Base-by-base conservation (phyloP, 2,329 filamentous ascomycete genomes). In the Neurospora sp. region DNA sequence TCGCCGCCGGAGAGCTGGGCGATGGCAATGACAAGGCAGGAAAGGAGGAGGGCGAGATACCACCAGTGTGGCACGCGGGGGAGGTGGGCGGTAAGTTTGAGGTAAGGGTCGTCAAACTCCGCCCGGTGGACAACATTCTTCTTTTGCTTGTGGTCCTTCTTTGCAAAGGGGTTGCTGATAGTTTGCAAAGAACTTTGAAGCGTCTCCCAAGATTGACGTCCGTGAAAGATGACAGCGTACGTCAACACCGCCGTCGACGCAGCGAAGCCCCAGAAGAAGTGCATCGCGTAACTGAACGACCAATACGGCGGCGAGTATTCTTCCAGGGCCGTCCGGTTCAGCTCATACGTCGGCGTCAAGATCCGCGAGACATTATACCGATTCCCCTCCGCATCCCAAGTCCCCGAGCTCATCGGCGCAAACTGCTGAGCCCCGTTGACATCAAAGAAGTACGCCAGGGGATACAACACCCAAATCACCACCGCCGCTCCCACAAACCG, bases 1-100 rank as follows among this genome's bases (percentile, higher is more conserved):
- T 73, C 75, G 15, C 73, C 76, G 23, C 73, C 74, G 19, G 78
- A 77, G n/a, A 78, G 70, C 33, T 72, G 73, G 9, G 72, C 76
- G 11, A 78, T 39, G 2, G 77, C 76, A 7, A 79, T 72, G 15
- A 71, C 74, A 36, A 75, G 38, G 70, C 75, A 78, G 39, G 75
- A 70, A 0, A 67, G 70, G 38, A 78, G 73, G 9, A 78, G 42
- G n/a, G n/a, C 42, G 42, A 43, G 42, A 11, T 43, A 43, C 17
- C 42, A 43, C 42, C 42, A 43, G 42, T 43, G 42, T 0, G 42
- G 42, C 1, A 43, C 42, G 9, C n/a, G 42, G n/a, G 42, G n/a
- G 42, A 43, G 42, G 17, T 43, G 42, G 42, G 42, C 17, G 17
- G 42, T 43, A 11, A 43, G 42, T 10, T 19, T 19, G 42, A 43